Base-by-base conservation (phyloP, 345 rosid genomes). In the Euphorbia tirucalli region DNA sequence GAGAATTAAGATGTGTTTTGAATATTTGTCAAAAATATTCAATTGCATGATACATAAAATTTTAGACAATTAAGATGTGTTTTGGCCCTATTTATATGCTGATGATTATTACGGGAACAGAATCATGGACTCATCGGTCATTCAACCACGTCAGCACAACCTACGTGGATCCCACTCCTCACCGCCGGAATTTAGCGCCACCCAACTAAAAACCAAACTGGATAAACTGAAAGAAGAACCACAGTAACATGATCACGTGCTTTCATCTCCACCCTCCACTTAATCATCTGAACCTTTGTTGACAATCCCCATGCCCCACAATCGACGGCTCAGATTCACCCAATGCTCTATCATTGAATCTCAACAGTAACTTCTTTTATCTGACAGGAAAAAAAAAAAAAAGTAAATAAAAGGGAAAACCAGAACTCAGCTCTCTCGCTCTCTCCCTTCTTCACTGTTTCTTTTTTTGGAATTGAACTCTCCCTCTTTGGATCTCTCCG, bases 201-300 rank as follows among this genome's bases (percentile, higher is more conserved):
- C 5, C 8, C 0, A 0, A 35, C 14, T 8, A 16, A 11, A 5
- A 46, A 22, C 5, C 14, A 46, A 28, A 46, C 13, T 44, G 56
- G 24, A 46, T 27, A 46, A 27, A 15, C 39, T 66, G 55, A 65
- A 44, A 25, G 22, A 19, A 9, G 18, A 30, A 27, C 5, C 2
- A 10, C 4, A 39, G n/a, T 24, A 19, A 66, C 22, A 25, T 7
- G 43, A 48, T 30, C 57, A 15, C 43, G 15, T 6, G 11, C 10
- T 44, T n/a, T 41, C 25, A 65, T 25, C 69, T 44, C 28, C 56
- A 48, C 69, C 69, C 56, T 46, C 55, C 24, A 66, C 22, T 24
- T 65, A 32, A 2, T 65, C 41, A 16, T 24, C 18, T 28, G 39
- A 9, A 14, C 55, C 66, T 22, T 35, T 28, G n/a, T 52, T 7